Conservation (phyloP, 2,329 filamentous ascomycete species). For the Aspergillus luchuensis region DNA sequence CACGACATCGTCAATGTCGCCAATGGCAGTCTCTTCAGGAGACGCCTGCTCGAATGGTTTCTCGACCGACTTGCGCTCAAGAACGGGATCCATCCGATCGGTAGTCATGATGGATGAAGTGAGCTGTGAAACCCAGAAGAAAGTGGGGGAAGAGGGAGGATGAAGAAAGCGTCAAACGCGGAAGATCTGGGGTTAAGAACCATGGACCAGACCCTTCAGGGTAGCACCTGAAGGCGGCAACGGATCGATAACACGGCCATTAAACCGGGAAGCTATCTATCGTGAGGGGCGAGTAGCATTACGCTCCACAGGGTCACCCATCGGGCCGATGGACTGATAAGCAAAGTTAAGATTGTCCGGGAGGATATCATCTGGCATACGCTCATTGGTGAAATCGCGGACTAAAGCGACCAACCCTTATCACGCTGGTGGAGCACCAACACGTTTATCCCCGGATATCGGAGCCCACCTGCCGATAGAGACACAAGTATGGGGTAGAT, state of each 20-base stretch:
- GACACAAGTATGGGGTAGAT: neutral
- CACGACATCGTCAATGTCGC: slow-evolving; percentile 27
- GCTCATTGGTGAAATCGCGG: neutral
- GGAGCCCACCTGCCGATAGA: slow-evolving; percentile 7
- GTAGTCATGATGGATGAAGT: neutral
- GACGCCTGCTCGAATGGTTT: slow-evolving; percentile 12
- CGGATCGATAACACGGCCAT: neutral
- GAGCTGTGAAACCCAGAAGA: neutral
- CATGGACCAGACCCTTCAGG: neutral
- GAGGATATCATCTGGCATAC: neutral
- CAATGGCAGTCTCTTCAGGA: slow-evolving; percentile 16
- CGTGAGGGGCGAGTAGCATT: too few relatives aligned
- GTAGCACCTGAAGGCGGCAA: neutral
- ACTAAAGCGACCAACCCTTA: neutral
- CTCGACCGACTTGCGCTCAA: slow-evolving; percentile 17
- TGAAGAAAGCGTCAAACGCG: neutral
- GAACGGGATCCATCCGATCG: neutral
- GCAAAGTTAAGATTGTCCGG: neutral
- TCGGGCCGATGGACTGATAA: slow-evolving; percentile 17
- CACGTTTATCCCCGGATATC: neutral
- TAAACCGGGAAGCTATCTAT: neutral
- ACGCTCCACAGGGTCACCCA: neutral
- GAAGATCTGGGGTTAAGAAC: slow-evolving; percentile 6
- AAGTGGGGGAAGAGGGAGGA: neutral
- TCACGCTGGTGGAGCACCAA: neutral